phyloP scores from a whole-genome alignment of 257 asterid genomes.

The Plantago major region DNA sequence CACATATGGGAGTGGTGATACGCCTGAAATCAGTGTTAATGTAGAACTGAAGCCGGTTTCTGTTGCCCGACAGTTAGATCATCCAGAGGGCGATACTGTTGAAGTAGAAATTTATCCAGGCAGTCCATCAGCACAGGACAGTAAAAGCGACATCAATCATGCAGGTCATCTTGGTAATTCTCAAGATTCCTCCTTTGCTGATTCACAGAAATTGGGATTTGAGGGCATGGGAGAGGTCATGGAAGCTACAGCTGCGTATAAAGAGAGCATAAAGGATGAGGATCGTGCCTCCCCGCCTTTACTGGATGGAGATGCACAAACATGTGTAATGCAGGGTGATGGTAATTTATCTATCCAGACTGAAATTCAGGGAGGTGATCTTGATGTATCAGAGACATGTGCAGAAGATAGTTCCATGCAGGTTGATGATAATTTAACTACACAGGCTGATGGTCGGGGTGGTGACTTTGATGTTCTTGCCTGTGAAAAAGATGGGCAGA shows the following conservation, averaged over 20 bases:
- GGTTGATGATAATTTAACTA: slow-evolving; percentile 25
- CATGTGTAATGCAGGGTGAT: slow-evolving; percentile 28
- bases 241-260: slow-evolving; percentile 21
- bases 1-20: slow-evolving; percentile 25
- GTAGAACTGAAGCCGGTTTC: slow-evolving; percentile 28
- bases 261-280: slow-evolving; percentile 31
- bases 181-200: slow-evolving; percentile 16
- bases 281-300: slow-evolving; percentile 25
- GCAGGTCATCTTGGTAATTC: slow-evolving; percentile 24
- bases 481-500: slow-evolving; percentile 27
- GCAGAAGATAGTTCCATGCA: slow-evolving; percentile 27
- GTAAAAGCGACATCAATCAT: slow-evolving; percentile 16
- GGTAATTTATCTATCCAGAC: slow-evolving; percentile 24
- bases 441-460: slow-evolving; percentile 29
- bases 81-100: slow-evolving; percentile 24
- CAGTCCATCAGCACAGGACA: slow-evolving; percentile 23
- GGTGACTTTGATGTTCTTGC: slow-evolving; percentile 27
- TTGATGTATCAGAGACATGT: slow-evolving; percentile 19
- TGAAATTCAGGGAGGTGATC: slow-evolving; percentile 27
- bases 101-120: slow-evolving; percentile 26
- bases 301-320: slow-evolving; percentile 31
- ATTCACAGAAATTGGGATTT: slow-evolving; percentile 27
- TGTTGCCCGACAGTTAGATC: slow-evolving; percentile 25
- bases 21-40: slow-evolving; percentile 17
- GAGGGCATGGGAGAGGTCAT: slow-evolving; percentile 29